Evolutionary conservation across 805 yeast genomes (phyloP).

Genomic region (Clavispora carvajalis): DNA sequence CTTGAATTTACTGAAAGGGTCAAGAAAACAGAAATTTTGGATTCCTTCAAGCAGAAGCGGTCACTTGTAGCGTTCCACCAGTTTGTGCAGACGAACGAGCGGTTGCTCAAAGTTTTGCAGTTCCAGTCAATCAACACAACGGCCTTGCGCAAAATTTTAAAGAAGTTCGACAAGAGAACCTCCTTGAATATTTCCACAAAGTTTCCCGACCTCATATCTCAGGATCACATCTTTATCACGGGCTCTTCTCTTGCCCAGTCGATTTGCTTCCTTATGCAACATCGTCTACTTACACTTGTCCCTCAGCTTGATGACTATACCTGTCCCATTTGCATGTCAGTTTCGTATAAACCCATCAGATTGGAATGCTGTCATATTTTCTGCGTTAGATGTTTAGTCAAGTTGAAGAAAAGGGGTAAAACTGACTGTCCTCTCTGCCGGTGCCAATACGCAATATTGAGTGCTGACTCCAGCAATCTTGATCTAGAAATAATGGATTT

Average conservation of each 20-base stretch:
- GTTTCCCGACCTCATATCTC: slow-evolving; percentile 41
- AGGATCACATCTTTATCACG: slow-evolving; percentile 39
- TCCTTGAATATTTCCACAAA: slow-evolving; percentile 41
- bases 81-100: slow-evolving; percentile 50
- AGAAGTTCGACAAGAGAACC: slow-evolving; percentile 74
- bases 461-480: slow-evolving; percentile 56
- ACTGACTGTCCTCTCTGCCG: slow-evolving; percentile 68
- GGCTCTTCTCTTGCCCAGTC: slow-evolving; percentile 49
- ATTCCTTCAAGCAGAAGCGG: slow-evolving; percentile 42
- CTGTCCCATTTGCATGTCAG: slow-evolving; percentile 66
- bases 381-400: slow-evolving; percentile 68
- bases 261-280: slow-evolving; percentile 52
- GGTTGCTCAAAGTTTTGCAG: slow-evolving; percentile 50
- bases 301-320: slow-evolving; percentile 75
- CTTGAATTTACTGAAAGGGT: slow-evolving; percentile 36
- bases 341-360: slow-evolving; percentile 69
- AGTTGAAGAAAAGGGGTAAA: slow-evolving; percentile 54
- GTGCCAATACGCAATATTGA: slow-evolving; percentile 43
- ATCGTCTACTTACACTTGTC: slow-evolving; percentile 47
- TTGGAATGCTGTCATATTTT: slow-evolving; percentile 62
- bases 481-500: slow-evolving; percentile 49
- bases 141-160: slow-evolving; percentile 64
- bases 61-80: slow-evolving; percentile 41
- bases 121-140: slow-evolving; percentile 58
- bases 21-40: slow-evolving; percentile 30